Conservation (phyloP, 192 early-diverging fungal species). For the Dimargaris cristalligena region DNA sequence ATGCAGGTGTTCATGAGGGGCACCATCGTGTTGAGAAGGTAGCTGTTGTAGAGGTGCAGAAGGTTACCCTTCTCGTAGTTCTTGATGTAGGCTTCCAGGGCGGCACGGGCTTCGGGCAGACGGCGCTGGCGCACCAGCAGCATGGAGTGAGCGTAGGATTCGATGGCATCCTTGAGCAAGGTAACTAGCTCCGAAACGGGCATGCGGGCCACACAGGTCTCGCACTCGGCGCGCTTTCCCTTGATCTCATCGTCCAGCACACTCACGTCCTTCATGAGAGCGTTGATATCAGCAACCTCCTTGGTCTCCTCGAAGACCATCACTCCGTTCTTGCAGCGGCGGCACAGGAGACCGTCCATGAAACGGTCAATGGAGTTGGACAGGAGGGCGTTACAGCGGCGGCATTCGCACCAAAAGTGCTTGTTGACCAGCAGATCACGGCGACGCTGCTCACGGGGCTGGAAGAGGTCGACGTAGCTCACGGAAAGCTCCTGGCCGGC, state of each 20-base stretch:
- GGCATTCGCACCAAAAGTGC: conserved; percentile 66
- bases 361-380: conserved; percentile 49
- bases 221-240: conserved; percentile 36
- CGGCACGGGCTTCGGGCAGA: conserved; percentile 19
- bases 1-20: conserved; percentile 20
- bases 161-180: conserved; percentile 32
- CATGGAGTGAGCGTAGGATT: conserved; percentile 25
- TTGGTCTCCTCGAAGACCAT: conserved; percentile 40
- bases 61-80: conserved; percentile 26
- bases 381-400: conserved; percentile 40
- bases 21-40: conserved; percentile 18
- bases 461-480: conserved; percentile 52
- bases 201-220: conserved; percentile 25
- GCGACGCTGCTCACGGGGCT: conserved; percentile 49
- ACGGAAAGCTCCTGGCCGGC: conserved; percentile 43
- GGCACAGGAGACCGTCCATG: conserved; percentile 49
- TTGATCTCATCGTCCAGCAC: conserved; percentile 33
- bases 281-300: conserved; percentile 40
- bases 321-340: conserved; percentile 30
- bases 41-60: conserved; percentile 32
- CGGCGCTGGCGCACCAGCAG: conserved; percentile 24
- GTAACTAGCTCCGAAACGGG: conserved; percentile 28
- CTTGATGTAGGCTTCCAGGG: conserved; percentile 28
- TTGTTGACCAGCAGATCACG: conserved; percentile 44
- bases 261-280: conserved; percentile 31